A percentile compares a stretch with the other conserved stretches of the same genome.
phyloP scores from a whole-genome alignment of 495 filamentous ascomycete species.

The Tuber brumale region DNA sequence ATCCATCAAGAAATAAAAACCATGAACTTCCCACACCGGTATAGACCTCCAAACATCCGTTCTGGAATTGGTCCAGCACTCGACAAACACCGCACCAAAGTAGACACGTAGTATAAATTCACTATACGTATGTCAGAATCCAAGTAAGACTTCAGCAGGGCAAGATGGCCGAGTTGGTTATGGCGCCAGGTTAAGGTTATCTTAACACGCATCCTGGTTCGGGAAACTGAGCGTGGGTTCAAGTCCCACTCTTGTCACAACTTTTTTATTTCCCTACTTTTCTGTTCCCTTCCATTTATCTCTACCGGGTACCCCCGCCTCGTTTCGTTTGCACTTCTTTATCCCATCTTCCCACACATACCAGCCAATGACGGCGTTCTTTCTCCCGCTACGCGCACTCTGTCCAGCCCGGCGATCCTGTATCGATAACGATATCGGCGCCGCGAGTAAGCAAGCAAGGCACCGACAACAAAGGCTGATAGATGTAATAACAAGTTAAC shows the following conservation, averaged over 20 bases:
- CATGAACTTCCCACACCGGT: neutral
- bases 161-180: conserved; percentile 35
- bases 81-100: neutral
- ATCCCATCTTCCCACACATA: neutral
- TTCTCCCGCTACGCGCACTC: neutral
- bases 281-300: neutral
- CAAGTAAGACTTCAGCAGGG: neutral
- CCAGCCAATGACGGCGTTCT: neutral
- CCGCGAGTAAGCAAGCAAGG: neutral
- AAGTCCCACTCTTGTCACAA: conserved; percentile 37
- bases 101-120: neutral
- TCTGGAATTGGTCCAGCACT: neutral
- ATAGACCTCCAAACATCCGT: neutral
- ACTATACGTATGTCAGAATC: neutral
- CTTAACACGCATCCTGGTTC: conserved; percentile 30
- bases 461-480: neutral
- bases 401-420: neutral
- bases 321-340: neutral
- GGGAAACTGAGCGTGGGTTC: conserved; percentile 37
- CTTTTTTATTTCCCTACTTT: conserved; percentile 8
- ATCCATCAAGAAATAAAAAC: neutral
- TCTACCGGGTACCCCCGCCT: neutral
- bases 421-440: neutral
- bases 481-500: no score
- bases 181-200: conserved; percentile 35